Evolutionary conservation across 2,329 filamentous ascomycete species (phyloP).

Genomic region (Penicillium sp.): DNA sequence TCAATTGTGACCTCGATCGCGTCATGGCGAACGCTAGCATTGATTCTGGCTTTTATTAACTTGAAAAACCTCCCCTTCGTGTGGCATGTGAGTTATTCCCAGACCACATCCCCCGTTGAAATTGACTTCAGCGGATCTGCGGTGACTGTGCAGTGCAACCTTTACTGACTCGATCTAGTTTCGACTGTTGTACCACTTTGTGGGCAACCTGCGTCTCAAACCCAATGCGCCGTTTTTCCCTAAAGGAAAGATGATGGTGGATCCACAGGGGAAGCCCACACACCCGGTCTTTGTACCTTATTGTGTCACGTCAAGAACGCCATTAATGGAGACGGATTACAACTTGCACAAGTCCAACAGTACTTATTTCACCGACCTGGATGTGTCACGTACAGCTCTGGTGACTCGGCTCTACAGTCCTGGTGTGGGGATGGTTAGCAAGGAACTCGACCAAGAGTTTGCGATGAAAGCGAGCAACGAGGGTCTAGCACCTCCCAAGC

Average conservation of each 20-base stretch:
- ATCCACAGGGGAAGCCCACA: constrained; percentile 33
- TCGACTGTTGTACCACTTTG: constrained; percentile 54
- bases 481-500: constrained; percentile 47
- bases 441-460: constrained; percentile 50
- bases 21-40: constrained; percentile 34
- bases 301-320: constrained; percentile 60
- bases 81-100: constrained; percentile 36
- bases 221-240: constrained; percentile 45
- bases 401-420: constrained; percentile 62
- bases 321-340: constrained; percentile 75
- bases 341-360: constrained; percentile 78
- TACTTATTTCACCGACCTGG: constrained; percentile 83
- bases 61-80: constrained; percentile 35
- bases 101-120: background rate
- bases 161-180: constrained; percentile 39
- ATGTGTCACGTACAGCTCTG: constrained; percentile 74
- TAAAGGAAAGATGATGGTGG: constrained; percentile 32
- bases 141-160: constrained; percentile 3
- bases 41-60: constrained; percentile 35
- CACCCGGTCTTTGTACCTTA: constrained; percentile 67
- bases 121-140: background rate
- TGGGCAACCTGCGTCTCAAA: constrained; percentile 50
- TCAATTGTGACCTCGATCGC: constrained; percentile 19
- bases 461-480: constrained; percentile 47
- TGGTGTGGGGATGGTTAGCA: constrained; percentile 50